phyloP scores from a whole-genome alignment of 1,284 basidiomycete species.

The Grifola frondosa region DNA sequence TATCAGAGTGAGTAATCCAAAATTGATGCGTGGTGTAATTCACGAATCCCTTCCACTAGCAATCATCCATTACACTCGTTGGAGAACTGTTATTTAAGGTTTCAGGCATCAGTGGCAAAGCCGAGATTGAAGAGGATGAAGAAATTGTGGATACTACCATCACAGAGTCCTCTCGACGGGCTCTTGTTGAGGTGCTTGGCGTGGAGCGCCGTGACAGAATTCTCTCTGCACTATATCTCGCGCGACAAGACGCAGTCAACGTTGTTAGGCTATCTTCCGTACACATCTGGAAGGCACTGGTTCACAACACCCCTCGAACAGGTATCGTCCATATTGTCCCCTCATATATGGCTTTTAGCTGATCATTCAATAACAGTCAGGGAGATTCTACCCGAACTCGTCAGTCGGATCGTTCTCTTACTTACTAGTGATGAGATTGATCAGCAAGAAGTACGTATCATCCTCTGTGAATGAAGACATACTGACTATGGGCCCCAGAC shows the following conservation, averaged over 20 bases:
- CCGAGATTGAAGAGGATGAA: slow-evolving; percentile 82
- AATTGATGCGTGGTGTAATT: not conserved
- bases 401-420: slow-evolving; percentile 72
- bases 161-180: slow-evolving; percentile 80
- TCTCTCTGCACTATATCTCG: slow-evolving; percentile 88
- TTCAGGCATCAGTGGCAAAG: slow-evolving; percentile 95
- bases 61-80: slow-evolving; percentile 93
- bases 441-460: slow-evolving; percentile 78
- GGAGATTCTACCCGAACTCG: slow-evolving; percentile 88
- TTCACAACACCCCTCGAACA: slow-evolving; percentile 86
- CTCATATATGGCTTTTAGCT: not conserved
- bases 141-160: slow-evolving; percentile 59
- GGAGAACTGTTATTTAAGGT: slow-evolving; percentile 97
- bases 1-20: slow-evolving; percentile 69
- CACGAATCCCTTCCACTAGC: slow-evolving; percentile 42
- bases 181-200: slow-evolving; percentile 87
- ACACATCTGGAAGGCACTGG: slow-evolving; percentile 98
- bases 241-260: slow-evolving; percentile 91
- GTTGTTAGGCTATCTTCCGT: slow-evolving; percentile 90
- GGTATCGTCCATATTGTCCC: slow-evolving; percentile 41
- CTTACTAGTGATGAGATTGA: slow-evolving; percentile 82
- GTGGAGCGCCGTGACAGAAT: slow-evolving; percentile 89
- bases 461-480: not conserved
- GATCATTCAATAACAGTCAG: slow-evolving; percentile 56
- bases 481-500: slow-evolving; percentile 48